phyloP scores from a whole-genome alignment of 257 asterid species.

The Nicotiana obtusifolia region DNA sequence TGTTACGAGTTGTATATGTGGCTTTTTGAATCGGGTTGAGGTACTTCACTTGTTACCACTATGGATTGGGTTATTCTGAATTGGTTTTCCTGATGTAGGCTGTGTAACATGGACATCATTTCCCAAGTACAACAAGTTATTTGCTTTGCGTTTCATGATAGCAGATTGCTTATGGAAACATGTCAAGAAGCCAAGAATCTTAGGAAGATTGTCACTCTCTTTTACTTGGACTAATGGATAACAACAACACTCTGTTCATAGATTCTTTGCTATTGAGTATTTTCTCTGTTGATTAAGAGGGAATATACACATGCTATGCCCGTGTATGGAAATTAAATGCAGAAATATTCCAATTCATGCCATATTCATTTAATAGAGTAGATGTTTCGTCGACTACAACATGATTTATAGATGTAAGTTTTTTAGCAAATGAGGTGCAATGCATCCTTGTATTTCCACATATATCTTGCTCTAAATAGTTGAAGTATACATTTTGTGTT shows the following conservation, averaged over 20 bases:
- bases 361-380: conserved; percentile 8
- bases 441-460: not conserved
- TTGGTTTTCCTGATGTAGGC: conserved; percentile 40
- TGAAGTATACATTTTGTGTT: not conserved
- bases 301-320: not conserved
- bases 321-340: not conserved
- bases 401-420: not conserved
- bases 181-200: conserved; percentile 93
- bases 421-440: not conserved
- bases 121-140: conserved; percentile 95
- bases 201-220: conserved; percentile 90
- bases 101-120: conserved; percentile 97
- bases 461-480: not conserved
- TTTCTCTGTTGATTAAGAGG: conserved; percentile 1
- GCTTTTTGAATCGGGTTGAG: not conserved
- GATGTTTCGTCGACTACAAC: not conserved
- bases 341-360: conserved; percentile 8
- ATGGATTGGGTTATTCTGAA: not conserved
- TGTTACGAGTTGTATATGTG: not conserved
- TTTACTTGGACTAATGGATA: conserved; percentile 65
- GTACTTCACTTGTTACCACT: no score
- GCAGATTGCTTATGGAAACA: conserved; percentile 92
- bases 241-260: conserved; percentile 13
- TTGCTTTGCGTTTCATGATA: conserved; percentile 95
- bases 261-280: conserved; percentile 11